These are phyloP conservation scores for Xylariaceae sp. DNA, from an alignment of 2,329 filamentous ascomycete species.

Conservation along the genomic window DNA sequence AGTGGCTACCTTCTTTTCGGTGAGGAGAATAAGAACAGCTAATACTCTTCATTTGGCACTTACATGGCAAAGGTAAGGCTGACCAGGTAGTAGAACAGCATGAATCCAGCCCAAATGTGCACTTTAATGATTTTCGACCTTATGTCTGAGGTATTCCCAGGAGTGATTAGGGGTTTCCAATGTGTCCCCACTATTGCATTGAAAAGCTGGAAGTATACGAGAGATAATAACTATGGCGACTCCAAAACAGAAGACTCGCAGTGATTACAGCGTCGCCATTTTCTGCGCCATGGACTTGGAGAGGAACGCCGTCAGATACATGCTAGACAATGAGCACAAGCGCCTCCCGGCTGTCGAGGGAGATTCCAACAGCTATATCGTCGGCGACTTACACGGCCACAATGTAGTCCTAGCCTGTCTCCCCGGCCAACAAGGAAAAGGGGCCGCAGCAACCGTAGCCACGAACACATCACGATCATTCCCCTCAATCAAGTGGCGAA, in stretches of 20 bases:
- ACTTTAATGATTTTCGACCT: too few relatives aligned
- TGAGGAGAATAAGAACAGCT: too few relatives aligned
- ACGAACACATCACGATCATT: slow-evolving; percentile 24
- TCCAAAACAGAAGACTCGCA: slow-evolving; percentile 3
- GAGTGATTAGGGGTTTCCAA: too few relatives aligned
- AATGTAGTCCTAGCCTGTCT: slow-evolving; percentile 28
- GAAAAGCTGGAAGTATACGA: too few relatives aligned
- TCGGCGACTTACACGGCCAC: slow-evolving; percentile 25
- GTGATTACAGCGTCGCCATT: slow-evolving; percentile 25
- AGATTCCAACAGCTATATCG: slow-evolving; percentile 25
- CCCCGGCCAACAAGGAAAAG: slow-evolving; percentile 23
- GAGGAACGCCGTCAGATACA: slow-evolving; percentile 21
- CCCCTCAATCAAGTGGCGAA: slow-evolving; percentile 21
- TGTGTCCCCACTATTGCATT: too few relatives aligned
- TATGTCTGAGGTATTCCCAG: too few relatives aligned
- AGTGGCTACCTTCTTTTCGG: too few relatives aligned
- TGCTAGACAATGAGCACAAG: slow-evolving; percentile 25
- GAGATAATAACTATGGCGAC: too few relatives aligned
- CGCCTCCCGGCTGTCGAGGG: slow-evolving; percentile 12
- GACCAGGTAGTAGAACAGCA: too few relatives aligned
- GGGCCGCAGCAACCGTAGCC: slow-evolving; percentile 22
- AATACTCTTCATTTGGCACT: too few relatives aligned
- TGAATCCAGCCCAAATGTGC: too few relatives aligned
- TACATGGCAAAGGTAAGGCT: too few relatives aligned
- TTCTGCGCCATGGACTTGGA: slow-evolving; percentile 25